Conservation (phyloP, 1,284 basidiomycete genomes). For the Chondrostereum purpureum region DNA sequence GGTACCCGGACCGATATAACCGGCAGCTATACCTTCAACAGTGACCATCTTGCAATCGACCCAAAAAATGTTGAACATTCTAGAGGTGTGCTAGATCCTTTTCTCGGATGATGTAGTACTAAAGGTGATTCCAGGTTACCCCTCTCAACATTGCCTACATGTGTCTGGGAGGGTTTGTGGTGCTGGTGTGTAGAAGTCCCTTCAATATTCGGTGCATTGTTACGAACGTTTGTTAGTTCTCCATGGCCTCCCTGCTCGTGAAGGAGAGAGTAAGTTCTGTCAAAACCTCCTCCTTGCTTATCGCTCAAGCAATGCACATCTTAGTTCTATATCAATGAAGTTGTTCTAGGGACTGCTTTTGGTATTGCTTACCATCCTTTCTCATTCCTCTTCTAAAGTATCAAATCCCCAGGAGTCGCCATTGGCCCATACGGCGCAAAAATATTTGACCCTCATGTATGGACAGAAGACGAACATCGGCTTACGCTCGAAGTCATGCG, state of each 20-base stretch:
- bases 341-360: constrained; percentile 79
- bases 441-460: constrained; percentile 75
- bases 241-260: constrained; percentile 73
- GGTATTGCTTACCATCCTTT: constrained; percentile 23
- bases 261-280: constrained; percentile 59
- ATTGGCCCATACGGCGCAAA: constrained; percentile 72
- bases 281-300: constrained; percentile 3
- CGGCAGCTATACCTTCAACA: too few species aligned
- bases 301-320: constrained; percentile 22
- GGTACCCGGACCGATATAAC: too few species aligned
- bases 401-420: constrained; percentile 44
- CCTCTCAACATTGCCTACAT: constrained; percentile 58
- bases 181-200: too few species aligned
- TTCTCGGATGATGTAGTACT: too few species aligned
- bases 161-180: constrained; percentile 73
- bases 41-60: too few species aligned
- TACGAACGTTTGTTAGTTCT: too few species aligned
- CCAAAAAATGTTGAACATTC: too few species aligned
- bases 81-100: too few species aligned
- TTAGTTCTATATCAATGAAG: constrained; percentile 90
- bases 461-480: constrained; percentile 44
- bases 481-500: constrained; percentile 79
- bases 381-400: too few species aligned
- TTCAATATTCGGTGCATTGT: too few species aligned
- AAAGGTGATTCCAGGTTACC: constrained; percentile 44